Conservation (phyloP, 164 flowering plant species). For the Echeveria elegans region DNA sequence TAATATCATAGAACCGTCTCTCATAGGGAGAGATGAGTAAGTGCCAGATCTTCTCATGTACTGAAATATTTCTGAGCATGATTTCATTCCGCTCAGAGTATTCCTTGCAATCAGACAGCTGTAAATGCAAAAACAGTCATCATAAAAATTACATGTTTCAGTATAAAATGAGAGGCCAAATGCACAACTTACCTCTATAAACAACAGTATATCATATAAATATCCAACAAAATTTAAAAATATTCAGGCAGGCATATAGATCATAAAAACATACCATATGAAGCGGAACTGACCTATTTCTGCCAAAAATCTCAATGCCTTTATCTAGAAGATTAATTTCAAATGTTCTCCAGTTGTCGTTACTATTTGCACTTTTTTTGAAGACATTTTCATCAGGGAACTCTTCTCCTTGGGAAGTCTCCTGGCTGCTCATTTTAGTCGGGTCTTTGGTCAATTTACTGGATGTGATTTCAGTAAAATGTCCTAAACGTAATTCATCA, state of each 20-base stretch:
- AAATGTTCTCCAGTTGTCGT: constrained; percentile 65
- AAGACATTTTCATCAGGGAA: constrained; percentile 51
- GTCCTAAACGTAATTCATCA: constrained; percentile 18
- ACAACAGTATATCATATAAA: no score
- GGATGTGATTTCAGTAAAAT: constrained; percentile 22
- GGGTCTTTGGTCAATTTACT: constrained; percentile 27
- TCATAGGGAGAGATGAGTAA: constrained; percentile 32
- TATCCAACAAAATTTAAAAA: no score
- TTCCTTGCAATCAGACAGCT: constrained; percentile 95
- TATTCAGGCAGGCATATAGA: no score
- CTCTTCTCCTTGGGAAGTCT: constrained; percentile 48
- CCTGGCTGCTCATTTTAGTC: constrained; percentile 27
- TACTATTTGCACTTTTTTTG: constrained; percentile 36
- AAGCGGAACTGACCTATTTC: constrained; percentile 56
- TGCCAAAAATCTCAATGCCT: constrained; percentile 90
- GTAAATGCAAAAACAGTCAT: constrained; percentile 19
- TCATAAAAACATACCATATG: no score
- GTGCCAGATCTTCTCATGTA: constrained; percentile 58
- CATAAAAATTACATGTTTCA: not conserved
- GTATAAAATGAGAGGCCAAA: constrained; percentile 6
- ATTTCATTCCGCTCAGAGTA: constrained; percentile 76
- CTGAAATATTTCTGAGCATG: constrained; percentile 76
- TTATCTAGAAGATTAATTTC: constrained; percentile 79
- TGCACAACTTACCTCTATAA: no score
- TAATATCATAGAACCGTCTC: constrained; percentile 49